Conservation (phyloP, 1,139 yeast genomes). For the Ashbya aceris region DNA sequence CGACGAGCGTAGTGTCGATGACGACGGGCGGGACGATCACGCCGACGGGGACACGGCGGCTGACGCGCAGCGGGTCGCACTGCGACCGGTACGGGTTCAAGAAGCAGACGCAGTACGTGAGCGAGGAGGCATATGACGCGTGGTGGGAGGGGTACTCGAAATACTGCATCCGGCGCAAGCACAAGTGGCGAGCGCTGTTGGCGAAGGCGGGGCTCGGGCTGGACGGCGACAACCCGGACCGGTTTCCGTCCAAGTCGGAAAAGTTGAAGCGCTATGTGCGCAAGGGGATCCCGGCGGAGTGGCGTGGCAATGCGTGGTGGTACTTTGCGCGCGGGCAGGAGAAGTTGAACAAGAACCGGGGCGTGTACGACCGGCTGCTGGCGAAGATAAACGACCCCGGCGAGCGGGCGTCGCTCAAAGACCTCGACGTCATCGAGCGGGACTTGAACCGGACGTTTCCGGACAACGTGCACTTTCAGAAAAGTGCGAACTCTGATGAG, state of each 20-base stretch:
- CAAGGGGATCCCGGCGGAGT: conserved; percentile 91
- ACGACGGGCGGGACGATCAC: neutral
- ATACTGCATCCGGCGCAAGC: conserved; percentile 52
- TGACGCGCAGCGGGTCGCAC: conserved; percentile 12
- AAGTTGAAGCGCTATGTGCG: conserved; percentile 75
- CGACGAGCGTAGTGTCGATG: conserved; percentile 1
- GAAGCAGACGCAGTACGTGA: conserved; percentile 46
- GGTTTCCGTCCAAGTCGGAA: conserved; percentile 75
- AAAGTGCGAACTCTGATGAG: conserved; percentile 20
- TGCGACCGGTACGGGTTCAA: conserved; percentile 82
- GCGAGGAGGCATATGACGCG: conserved; percentile 50
- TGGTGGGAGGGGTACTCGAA: conserved; percentile 71
- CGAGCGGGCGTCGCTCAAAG: conserved; percentile 36
- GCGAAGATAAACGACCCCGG: conserved; percentile 31
- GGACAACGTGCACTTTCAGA: conserved; percentile 70
- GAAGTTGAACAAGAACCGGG: conserved; percentile 54
- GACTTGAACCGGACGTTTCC: conserved; percentile 92
- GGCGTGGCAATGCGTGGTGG: conserved; percentile 98
- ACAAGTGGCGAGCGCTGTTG: conserved; percentile 66
- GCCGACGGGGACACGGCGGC: neutral
- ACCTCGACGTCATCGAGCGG: conserved; percentile 85
- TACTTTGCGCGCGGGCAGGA: conserved; percentile 90
- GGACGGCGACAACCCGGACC: conserved; percentile 28
- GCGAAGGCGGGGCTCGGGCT: conserved; percentile 55
- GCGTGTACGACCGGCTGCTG: conserved; percentile 59